Evolutionary conservation across 441 rosid species (phyloP), one percentile per base, ranked within the genome.

Genomic region (Adansonia grandidieri): DNA sequence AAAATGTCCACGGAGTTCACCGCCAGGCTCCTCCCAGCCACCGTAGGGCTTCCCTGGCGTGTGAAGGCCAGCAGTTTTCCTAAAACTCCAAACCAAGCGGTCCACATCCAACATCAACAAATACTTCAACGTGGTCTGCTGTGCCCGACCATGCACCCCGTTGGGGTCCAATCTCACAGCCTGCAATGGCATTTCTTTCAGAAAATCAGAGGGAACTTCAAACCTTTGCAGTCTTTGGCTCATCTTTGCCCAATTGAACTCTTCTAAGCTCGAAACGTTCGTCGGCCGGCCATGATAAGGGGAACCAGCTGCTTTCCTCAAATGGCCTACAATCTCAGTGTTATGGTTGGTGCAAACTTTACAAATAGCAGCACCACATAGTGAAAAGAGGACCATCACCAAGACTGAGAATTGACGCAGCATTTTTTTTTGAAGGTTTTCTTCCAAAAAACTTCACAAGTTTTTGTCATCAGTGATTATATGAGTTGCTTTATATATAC

Each of bases 1-100:
- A 73, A 92, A 96, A 84, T 96, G 99, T 15, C 98, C 99, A 2
- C 99, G 91, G 73, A 93, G 94, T 85, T 93, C 94, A 5, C 11
- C 9, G 13, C 22, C 61, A 0, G 96, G 88, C 0, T 37, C 82
- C 84, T 96, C 98, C 98, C 99, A 96, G 2, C 98, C 97, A 66
- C 93, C 97, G 79, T 93, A 91, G 0, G 87, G 53, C 15, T 62
- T 53, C 47, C 95, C 93, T 0, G 90, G 89, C 1, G 94, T 84
- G 50, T 80, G 76, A 84, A 90, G 89, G 77, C 91, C 95, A 0
- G 95, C 93, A 5, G 85, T 89, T 71, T 96, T 90, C 82, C 97
- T 85, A 77, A 96, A 96, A 82, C 94, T 96, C 97, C 94, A 96
- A 0, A 84, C 84, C 85, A 93, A 76, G n/a, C 82, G 80, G 87